phyloP scores from a whole-genome alignment of 2,329 filamentous ascomycete genomes.

The Colletotrichum coccodes region DNA sequence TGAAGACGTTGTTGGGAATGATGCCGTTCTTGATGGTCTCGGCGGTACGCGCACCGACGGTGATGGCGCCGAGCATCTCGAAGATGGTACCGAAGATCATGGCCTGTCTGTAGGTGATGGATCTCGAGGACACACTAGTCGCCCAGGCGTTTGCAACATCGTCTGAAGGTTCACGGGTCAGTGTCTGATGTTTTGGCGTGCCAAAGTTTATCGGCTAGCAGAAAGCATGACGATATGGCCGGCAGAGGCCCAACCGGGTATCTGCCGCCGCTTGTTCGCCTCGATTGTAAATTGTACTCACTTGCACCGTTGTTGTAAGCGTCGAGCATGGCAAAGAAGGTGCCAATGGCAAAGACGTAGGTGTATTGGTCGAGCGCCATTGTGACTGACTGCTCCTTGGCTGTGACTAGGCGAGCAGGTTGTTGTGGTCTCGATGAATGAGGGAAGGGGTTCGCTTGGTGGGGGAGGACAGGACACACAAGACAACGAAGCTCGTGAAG shows the following conservation, averaged over 20 bases:
- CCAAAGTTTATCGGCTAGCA: background rate
- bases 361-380: slow-evolving; percentile 72
- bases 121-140: slow-evolving; percentile 83
- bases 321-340: slow-evolving; percentile 79
- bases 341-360: slow-evolving; percentile 81
- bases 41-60: slow-evolving; percentile 75
- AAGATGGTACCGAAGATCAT: slow-evolving; percentile 75
- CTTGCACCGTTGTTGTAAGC: slow-evolving; percentile 84
- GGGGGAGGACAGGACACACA: background rate
- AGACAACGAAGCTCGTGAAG: accelerated
- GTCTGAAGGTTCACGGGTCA: slow-evolving; percentile 55
- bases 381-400: slow-evolving; percentile 42
- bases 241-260: background rate
- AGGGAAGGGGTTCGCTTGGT: slow-evolving; percentile 15
- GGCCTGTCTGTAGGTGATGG: slow-evolving; percentile 75
- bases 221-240: background rate
- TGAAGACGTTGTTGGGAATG: slow-evolving; percentile 69
- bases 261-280: background rate
- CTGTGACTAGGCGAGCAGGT: slow-evolving; percentile 21
- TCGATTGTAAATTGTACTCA: slow-evolving; percentile 52
- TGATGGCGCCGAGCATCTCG: slow-evolving; percentile 74
- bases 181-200: background rate
- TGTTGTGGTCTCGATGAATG: slow-evolving; percentile 10
- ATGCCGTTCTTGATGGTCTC: slow-evolving; percentile 85
- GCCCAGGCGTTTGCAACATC: slow-evolving; percentile 90